A percentile compares a stretch with the other conserved stretches of the same genome.
These are phyloP conservation scores for Colletotrichum lentis DNA, from an alignment of 2,329 filamentous ascomycete species.

Conservation along the genomic window DNA sequence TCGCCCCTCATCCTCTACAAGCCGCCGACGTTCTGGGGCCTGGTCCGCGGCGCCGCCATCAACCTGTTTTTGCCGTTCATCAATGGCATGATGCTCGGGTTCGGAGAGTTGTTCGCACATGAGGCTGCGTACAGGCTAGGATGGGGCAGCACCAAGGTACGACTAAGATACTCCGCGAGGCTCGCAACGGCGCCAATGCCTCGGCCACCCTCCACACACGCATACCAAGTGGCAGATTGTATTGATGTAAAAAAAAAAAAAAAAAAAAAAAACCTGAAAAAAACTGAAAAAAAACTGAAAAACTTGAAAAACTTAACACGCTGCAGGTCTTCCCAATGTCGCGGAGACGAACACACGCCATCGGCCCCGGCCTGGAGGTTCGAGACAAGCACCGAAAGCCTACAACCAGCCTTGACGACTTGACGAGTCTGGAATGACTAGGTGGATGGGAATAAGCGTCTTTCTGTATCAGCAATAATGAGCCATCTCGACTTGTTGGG, in stretches of 20 bases:
- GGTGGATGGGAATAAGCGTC: conserved; percentile 32
- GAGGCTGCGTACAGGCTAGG: conserved; percentile 92
- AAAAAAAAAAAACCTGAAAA: no score
- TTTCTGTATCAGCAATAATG: not conserved
- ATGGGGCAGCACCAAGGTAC: conserved; percentile 93
- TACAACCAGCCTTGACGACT: conserved; percentile 67
- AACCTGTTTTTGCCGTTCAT: conserved; percentile 95
- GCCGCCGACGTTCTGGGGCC: conserved; percentile 85
- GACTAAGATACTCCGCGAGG: conserved; percentile 40
- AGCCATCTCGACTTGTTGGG: not conserved
- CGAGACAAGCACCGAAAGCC: conserved; percentile 70
- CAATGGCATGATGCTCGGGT: conserved; percentile 97
- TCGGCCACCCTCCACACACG: not conserved
- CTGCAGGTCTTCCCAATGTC: conserved; percentile 64
- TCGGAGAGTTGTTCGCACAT: conserved; percentile 95
- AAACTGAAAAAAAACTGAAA: no score
- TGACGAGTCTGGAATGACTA: conserved; percentile 72
- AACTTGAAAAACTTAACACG: no score
- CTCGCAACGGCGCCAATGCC: not conserved
- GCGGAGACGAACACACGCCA: conserved; percentile 69
- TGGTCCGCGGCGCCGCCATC: conserved; percentile 89
- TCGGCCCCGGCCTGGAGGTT: conserved; percentile 86
- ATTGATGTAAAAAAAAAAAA: not conserved
- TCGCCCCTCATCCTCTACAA: conserved; percentile 85
- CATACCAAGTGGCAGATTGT: not conserved